phyloP scores from a whole-genome alignment of 805 yeast species.

The Starmerella stellata region DNA sequence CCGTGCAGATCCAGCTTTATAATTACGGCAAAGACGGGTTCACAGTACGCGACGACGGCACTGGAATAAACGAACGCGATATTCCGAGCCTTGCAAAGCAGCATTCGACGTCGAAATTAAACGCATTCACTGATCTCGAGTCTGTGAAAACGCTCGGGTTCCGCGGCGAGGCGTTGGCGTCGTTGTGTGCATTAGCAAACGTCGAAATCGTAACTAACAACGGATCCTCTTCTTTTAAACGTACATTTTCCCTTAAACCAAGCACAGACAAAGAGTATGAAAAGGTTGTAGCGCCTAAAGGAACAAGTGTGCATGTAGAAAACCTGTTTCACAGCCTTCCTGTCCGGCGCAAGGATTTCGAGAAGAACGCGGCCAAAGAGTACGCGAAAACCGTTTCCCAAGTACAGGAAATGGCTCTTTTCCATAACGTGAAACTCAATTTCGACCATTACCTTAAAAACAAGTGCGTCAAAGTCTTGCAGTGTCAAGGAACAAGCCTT shows the following conservation, averaged over 20 bases:
- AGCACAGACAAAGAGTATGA: conserved; percentile 34
- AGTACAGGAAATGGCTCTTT: conserved; percentile 51
- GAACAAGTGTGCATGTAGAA: conserved; percentile 46
- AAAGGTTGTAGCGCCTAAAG: conserved; percentile 37
- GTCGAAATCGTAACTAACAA: conserved; percentile 34
- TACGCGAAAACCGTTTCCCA: conserved; percentile 47
- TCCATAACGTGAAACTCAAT: conserved; percentile 41
- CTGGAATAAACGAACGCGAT: conserved; percentile 39
- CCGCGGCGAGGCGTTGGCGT: conserved; percentile 64
- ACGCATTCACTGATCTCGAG: conserved; percentile 32
- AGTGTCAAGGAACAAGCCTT: conserved; percentile 31
- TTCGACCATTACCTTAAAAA: conserved; percentile 33
- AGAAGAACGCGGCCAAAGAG: conserved; percentile 49
- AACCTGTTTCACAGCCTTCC: conserved; percentile 55
- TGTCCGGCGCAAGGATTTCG: conserved; percentile 60
- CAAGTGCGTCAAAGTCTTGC: conserved; percentile 7
- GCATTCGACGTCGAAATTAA: conserved; percentile 40
- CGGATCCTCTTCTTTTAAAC: conserved; percentile 35
- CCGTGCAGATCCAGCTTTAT: conserved; percentile 47
- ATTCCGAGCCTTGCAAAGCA: conserved; percentile 31
- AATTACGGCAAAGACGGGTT: conserved; percentile 59
- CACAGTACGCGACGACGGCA: conserved; percentile 58
- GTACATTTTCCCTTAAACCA: neutral
- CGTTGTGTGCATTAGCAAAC: conserved; percentile 33
- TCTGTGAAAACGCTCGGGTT: conserved; percentile 72